Conservation (phyloP, 768 basidiomycete species). For the Lentinula guzmanii region DNA sequence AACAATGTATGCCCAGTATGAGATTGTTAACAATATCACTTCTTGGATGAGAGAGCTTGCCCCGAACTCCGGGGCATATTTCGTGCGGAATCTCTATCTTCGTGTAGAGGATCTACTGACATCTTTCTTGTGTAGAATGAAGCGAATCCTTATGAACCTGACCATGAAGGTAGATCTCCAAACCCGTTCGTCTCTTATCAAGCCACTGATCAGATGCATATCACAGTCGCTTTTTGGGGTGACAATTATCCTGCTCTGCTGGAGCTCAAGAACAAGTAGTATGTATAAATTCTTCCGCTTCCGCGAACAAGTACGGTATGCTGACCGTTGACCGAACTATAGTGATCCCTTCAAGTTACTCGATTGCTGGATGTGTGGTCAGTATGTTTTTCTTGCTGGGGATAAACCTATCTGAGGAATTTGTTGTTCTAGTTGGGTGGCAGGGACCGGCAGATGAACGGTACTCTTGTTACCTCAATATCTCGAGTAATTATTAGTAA, state of each 20-base stretch:
- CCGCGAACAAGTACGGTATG: background rate
- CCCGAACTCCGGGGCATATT: constrained; percentile 16
- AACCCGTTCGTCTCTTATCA: background rate
- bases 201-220: background rate
- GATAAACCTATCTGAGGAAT: background rate
- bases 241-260: constrained; percentile 32
- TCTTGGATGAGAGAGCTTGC: constrained; percentile 10
- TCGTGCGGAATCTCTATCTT: constrained; percentile 5
- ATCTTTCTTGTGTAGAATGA: constrained; percentile 11
- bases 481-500: background rate
- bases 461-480: constrained; percentile 7
- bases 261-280: constrained; percentile 42
- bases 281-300: constrained; percentile 10
- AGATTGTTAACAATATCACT: constrained; percentile 10
- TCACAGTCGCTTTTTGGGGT: constrained; percentile 38
- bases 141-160: constrained; percentile 16
- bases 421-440: constrained; percentile 4
- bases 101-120: background rate
- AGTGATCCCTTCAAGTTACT: constrained; percentile 43
- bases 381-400: constrained; percentile 10
- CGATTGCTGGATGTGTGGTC: constrained; percentile 48
- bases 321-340: background rate
- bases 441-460: constrained; percentile 1
- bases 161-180: constrained; percentile 11
- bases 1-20: constrained; percentile 11